A percentile compares a stretch with the other conserved stretches of the same genome.
phyloP scores from a whole-genome alignment of 768 basidiomycete genomes.

The Imleria badia region DNA sequence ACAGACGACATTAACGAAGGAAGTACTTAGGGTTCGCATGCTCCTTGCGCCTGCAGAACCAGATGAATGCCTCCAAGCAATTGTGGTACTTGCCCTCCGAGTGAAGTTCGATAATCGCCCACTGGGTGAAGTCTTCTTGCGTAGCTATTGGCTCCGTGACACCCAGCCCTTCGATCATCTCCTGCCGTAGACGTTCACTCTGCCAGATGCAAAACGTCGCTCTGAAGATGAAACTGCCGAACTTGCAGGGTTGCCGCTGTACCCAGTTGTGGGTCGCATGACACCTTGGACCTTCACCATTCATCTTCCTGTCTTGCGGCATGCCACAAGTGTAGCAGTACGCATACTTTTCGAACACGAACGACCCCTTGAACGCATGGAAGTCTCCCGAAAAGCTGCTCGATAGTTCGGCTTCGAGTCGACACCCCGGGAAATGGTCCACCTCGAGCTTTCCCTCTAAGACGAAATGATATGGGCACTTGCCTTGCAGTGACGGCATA shows the following conservation, averaged over 20 bases:
- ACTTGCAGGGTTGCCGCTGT: neutral
- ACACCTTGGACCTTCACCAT: neutral
- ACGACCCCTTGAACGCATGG: neutral
- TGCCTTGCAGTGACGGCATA: neutral
- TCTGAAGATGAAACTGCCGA: neutral
- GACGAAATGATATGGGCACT: constrained; percentile 9
- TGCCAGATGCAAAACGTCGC: neutral
- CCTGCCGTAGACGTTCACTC: neutral
- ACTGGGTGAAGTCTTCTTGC: neutral
- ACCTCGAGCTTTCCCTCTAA: neutral
- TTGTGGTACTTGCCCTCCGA: constrained; percentile 2
- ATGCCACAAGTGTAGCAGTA: neutral
- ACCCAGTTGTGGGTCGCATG: neutral
- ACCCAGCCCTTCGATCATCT: neutral
- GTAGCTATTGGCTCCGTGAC: neutral
- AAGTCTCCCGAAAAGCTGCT: neutral
- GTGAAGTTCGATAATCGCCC: neutral
- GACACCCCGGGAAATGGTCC: neutral
- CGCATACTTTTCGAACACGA: neutral
- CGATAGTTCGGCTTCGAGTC: neutral
- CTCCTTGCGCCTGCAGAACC: constrained; percentile 1
- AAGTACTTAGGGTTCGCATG: neutral
- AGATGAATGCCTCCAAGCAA: constrained; percentile 5
- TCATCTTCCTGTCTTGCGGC: neutral
- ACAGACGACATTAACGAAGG: neutral